A percentile compares a stretch with the other conserved stretches of the same genome.
Conservation (phyloP, 2,329 filamentous ascomycete genomes). For the Penicillium sp. region DNA sequence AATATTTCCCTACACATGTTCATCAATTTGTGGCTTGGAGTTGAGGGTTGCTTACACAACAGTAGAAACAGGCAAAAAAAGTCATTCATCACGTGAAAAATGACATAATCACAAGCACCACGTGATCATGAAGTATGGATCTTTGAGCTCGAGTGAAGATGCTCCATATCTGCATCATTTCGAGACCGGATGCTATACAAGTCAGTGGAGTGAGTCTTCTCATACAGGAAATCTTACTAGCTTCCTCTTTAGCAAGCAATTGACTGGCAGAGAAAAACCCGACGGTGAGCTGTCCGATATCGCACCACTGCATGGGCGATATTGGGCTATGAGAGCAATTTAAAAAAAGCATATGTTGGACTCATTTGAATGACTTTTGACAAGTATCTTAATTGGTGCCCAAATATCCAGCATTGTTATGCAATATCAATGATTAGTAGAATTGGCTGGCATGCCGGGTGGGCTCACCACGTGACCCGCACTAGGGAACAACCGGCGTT, state of each 20-base stretch:
- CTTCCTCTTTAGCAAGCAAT: not conserved
- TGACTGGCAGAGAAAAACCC: not conserved
- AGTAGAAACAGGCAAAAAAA: not conserved
- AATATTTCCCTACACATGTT: not conserved
- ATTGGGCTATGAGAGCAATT: not conserved
- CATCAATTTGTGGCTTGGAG: too few species aligned
- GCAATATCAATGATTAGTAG: not conserved
- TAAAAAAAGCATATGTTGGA: not conserved
- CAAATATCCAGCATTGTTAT: not conserved
- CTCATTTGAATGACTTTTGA: not conserved
- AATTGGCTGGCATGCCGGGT: conserved; percentile 1
- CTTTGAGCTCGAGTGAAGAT: not conserved
- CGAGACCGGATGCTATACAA: not conserved
- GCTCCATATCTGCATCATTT: not conserved
- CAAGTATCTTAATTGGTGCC: not conserved
- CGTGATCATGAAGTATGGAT: conserved; percentile 7
- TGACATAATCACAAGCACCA: conserved; percentile 2
- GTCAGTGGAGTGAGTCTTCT: not conserved
- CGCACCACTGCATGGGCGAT: not conserved
- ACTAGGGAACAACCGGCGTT: conserved; percentile 43
- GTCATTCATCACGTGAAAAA: not conserved
- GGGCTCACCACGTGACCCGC: conserved; percentile 31
- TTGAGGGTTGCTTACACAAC: not conserved
- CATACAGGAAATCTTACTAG: not conserved
- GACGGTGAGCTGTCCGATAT: not conserved